A percentile compares a stretch with the other conserved stretches of the same genome.
Conservation (phyloP, 495 filamentous ascomycete genomes). For the Friedmanniomyces simplex region DNA sequence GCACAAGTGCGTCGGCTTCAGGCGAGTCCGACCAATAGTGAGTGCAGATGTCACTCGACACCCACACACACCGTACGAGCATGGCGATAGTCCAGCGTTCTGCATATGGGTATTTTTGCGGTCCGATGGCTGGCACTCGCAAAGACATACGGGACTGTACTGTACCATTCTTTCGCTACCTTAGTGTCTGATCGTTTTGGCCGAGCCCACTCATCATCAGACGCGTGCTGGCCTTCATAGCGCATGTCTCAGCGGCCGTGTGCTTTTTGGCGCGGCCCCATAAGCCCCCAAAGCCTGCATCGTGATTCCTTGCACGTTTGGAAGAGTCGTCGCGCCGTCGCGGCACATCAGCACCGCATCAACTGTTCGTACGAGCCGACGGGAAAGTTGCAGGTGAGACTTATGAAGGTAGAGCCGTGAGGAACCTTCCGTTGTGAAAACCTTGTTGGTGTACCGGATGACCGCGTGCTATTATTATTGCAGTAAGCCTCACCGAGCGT, state of each 20-base stretch:
- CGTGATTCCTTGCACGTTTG: not conserved
- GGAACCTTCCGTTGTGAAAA: not conserved
- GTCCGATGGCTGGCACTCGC: not conserved
- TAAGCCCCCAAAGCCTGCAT: not conserved
- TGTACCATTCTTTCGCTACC: not conserved
- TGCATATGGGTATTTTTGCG: not conserved
- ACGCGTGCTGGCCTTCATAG: not conserved
- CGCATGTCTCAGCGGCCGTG: not conserved
- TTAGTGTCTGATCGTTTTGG: not conserved
- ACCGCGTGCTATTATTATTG: no score
- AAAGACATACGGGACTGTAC: not conserved
- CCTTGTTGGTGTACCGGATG: no score
- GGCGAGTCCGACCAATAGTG: no score
- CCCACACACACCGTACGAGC: no score
- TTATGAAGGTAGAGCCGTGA: not conserved
- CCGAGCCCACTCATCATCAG: not conserved
- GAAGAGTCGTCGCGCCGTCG: not conserved
- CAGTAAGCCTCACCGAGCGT: no score
- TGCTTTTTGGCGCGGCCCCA: not conserved
- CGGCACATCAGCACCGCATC: not conserved
- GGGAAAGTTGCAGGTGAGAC: not conserved
- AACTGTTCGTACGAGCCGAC: not conserved
- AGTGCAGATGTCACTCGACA: no score
- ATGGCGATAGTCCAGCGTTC: no score
- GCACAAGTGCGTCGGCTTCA: not conserved